phyloP scores from a whole-genome alignment of 108 stramenopile genomes.

The Licmophora abbreviata region DNA sequence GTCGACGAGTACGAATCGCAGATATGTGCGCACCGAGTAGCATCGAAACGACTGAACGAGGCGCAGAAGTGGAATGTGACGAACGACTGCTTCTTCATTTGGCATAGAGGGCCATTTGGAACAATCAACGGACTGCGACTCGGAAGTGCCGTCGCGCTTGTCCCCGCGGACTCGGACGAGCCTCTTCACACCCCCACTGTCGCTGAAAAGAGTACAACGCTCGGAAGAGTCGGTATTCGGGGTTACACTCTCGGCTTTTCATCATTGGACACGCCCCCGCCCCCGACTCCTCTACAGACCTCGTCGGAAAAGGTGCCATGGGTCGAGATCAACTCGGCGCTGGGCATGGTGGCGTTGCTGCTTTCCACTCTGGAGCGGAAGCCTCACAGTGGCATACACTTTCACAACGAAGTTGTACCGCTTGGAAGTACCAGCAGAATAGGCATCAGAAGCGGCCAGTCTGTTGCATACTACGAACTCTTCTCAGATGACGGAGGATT shows the following conservation, averaged over 20 bases:
- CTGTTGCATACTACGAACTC: conserved; percentile 22
- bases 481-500: conserved; percentile 27
- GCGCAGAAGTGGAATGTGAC: conserved; percentile 49
- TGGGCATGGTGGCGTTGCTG: conserved; percentile 67
- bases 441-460: conserved; percentile 33
- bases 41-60: conserved; percentile 6
- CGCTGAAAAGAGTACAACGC: background rate
- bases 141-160: conserved; percentile 32
- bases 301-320: conserved; percentile 42
- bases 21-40: background rate
- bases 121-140: conserved; percentile 78
- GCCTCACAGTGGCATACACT: conserved; percentile 35
- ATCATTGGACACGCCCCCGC: background rate
- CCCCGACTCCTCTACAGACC: background rate
- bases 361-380: conserved; percentile 44
- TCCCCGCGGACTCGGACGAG: background rate
- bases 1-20: background rate
- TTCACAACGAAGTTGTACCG: conserved; percentile 51
- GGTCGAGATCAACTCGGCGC: conserved; percentile 77
- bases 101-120: conserved; percentile 71
- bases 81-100: conserved; percentile 75
- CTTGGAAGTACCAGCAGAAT: conserved; percentile 69
- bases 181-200: too few relatives aligned
- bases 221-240: background rate
- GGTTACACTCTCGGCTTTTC: background rate